phyloP scores from a whole-genome alignment of 2,329 filamentous ascomycete species.

The Cladosporium sp. region DNA sequence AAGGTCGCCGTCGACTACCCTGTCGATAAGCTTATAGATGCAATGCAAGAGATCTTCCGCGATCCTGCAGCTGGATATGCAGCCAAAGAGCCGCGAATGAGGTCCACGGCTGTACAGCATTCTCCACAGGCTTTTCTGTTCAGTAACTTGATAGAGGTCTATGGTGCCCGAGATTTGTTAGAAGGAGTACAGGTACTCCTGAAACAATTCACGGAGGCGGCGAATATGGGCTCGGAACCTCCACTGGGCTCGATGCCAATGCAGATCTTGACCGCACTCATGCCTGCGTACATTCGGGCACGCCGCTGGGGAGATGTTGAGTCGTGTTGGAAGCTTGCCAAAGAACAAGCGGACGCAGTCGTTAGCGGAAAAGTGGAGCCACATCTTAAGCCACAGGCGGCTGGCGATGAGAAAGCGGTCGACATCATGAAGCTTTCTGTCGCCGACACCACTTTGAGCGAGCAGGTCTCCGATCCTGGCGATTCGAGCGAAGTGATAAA shows the following conservation, averaged over 20 bases:
- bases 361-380: neutral
- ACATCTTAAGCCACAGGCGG: neutral
- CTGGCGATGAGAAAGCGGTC: neutral
- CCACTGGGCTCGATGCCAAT: slow-evolving; percentile 40
- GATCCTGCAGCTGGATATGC: slow-evolving; percentile 39
- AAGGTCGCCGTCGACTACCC: slow-evolving; percentile 19
- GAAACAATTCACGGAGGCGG: slow-evolving; percentile 43
- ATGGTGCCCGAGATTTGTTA: slow-evolving; percentile 42
- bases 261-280: slow-evolving; percentile 59
- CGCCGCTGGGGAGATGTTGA: slow-evolving; percentile 58
- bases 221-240: neutral
- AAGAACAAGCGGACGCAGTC: slow-evolving; percentile 45
- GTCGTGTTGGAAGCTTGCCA: slow-evolving; percentile 62
- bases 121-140: slow-evolving; percentile 43
- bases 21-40: slow-evolving; percentile 32
- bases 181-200: slow-evolving; percentile 47
- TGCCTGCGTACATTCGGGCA: slow-evolving; percentile 61
- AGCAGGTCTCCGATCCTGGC: neutral
- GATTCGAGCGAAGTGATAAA: no score
- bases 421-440: slow-evolving; percentile 4
- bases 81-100: slow-evolving; percentile 37
- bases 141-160: slow-evolving; percentile 53
- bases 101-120: neutral
- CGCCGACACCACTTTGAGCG: neutral
- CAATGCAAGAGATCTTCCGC: slow-evolving; percentile 17